Percentiles rank a stretch among this genome's conserved stretches.
These are phyloP conservation scores for Daldinia bambusicola DNA, from an alignment of 495 filamentous ascomycete species.

Conservation along the genomic window DNA sequence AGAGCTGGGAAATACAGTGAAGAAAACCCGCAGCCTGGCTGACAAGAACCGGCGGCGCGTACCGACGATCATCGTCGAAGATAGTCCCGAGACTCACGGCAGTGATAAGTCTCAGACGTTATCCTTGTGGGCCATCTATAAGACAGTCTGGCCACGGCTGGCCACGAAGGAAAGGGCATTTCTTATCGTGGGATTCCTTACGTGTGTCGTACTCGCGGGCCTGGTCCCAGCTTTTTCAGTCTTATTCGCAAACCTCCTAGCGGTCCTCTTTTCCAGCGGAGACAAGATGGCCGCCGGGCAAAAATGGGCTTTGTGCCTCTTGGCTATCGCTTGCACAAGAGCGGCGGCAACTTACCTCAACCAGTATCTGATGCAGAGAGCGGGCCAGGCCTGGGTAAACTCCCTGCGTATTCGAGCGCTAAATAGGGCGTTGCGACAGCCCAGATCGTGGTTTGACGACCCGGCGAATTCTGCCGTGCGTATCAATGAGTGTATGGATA, in stretches of 20 bases:
- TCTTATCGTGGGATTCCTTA: conserved; percentile 69
- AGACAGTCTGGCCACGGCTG: conserved; percentile 77
- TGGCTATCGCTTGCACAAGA: conserved; percentile 75
- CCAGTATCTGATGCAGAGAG: conserved; percentile 75
- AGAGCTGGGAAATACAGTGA: conserved; percentile 34
- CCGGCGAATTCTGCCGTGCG: conserved; percentile 69
- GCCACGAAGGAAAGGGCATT: conserved; percentile 59
- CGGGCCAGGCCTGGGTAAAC: conserved; percentile 84
- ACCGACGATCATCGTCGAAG: not conserved
- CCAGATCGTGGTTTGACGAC: conserved; percentile 83
- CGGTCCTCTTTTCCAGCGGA: conserved; percentile 68
- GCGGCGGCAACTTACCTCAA: conserved; percentile 70
- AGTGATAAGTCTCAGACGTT: conserved; percentile 35
- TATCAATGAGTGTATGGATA: conserved; percentile 77
- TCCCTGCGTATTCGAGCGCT: conserved; percentile 74
- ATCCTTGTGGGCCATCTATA: conserved; percentile 69
- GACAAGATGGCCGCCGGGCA: conserved; percentile 58
- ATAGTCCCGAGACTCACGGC: not conserved
- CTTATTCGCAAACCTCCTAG: conserved; percentile 77
- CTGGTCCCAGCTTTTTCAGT: conserved; percentile 82
- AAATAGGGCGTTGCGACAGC: conserved; percentile 77
- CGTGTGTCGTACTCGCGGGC: conserved; percentile 71
- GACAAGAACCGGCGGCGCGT: conserved; percentile 12
- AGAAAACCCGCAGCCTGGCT: conserved; percentile 20
- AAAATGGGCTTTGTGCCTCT: conserved; percentile 75